These are phyloP conservation scores for Eimeria tenella DNA, from an alignment of 169 alveolate species.

Conservation along the genomic window DNA sequence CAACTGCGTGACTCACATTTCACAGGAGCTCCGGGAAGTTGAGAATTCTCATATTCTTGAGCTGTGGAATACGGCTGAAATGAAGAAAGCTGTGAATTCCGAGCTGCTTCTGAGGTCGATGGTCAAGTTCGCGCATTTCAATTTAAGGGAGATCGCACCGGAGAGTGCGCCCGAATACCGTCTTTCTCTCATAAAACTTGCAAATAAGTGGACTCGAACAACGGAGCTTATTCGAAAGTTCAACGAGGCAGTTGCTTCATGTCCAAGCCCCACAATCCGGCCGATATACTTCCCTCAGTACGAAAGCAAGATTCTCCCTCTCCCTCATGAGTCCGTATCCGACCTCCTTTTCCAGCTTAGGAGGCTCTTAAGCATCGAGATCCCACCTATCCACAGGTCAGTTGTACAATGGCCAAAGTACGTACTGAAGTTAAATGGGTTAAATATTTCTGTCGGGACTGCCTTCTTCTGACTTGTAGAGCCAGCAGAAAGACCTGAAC, in stretches of 20 bases:
- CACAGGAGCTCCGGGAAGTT: conserved; percentile 26
- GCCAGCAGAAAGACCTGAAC: too few relatives aligned
- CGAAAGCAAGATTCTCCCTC: conserved; percentile 12
- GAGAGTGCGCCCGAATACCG: conserved; percentile 37
- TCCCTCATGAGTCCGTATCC: conserved; percentile 3
- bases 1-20: conserved; percentile 26
- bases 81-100: conserved; percentile 10
- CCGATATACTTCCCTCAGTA: conserved; percentile 39
- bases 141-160: conserved; percentile 41
- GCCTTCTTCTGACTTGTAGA: too few relatives aligned
- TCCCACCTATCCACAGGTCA: conserved; percentile 45
- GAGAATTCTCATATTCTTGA: conserved; percentile 16
- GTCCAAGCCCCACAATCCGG: conserved; percentile 38
- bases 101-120: conserved; percentile 49
- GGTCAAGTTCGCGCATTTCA: conserved; percentile 57
- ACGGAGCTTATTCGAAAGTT: conserved; percentile 29
- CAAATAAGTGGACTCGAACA: conserved; percentile 52
- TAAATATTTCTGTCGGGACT: too few relatives aligned
- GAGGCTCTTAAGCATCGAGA: background rate
- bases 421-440: too few relatives aligned
- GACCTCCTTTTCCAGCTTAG: conserved; percentile 22
- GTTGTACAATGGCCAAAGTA: background rate
- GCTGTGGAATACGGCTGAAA: conserved; percentile 47
- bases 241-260: conserved; percentile 43
- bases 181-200: conserved; percentile 7